Evolutionary conservation across 306 rosid genomes (phyloP).

Genomic region (Erythrophleum fordii): DNA sequence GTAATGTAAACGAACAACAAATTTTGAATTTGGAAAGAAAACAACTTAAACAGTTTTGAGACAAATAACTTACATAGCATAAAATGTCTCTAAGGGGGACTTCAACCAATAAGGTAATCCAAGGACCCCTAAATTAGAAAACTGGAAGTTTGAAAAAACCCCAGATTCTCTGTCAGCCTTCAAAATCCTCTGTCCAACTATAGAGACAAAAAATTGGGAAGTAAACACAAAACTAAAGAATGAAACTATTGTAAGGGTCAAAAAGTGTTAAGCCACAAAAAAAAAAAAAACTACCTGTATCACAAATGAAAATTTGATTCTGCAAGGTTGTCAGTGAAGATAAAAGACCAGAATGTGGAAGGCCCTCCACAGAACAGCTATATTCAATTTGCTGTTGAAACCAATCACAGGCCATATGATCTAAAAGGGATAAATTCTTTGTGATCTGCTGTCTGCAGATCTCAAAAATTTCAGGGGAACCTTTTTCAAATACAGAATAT

Average conservation of each 20-base stretch:
- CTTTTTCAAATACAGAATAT: constrained; percentile 45
- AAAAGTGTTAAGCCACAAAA: constrained; percentile 1
- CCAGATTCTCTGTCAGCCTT: constrained; percentile 62
- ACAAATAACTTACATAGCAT: constrained; percentile 58
- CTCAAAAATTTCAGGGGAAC: constrained; percentile 64
- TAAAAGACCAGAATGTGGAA: constrained; percentile 63
- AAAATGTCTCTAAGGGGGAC: constrained; percentile 61
- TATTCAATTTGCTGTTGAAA: constrained; percentile 51
- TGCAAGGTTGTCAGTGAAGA: constrained; percentile 70
- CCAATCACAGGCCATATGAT: constrained; percentile 59
- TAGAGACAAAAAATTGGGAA: constrained; percentile 45
- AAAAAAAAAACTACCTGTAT: constrained; percentile 57
- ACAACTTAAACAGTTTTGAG: background rate
- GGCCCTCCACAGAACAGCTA: constrained; percentile 44
- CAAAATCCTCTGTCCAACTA: constrained; percentile 85
- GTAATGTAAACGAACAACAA: constrained; percentile 22
- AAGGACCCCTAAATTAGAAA: constrained; percentile 81
- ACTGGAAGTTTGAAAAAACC: constrained; percentile 53
- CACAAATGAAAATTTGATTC: constrained; percentile 68
- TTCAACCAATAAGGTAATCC: constrained; percentile 89
- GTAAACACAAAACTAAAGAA: constrained; percentile 32
- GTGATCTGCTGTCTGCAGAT: constrained; percentile 56
- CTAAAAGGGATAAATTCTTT: constrained; percentile 60
- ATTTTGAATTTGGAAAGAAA: constrained; percentile 19
- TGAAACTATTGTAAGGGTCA: constrained; percentile 24